These are phyloP conservation scores for Tylopilus subfusipes DNA, from an alignment of 768 basidiomycete genomes.

Conservation along the genomic window DNA sequence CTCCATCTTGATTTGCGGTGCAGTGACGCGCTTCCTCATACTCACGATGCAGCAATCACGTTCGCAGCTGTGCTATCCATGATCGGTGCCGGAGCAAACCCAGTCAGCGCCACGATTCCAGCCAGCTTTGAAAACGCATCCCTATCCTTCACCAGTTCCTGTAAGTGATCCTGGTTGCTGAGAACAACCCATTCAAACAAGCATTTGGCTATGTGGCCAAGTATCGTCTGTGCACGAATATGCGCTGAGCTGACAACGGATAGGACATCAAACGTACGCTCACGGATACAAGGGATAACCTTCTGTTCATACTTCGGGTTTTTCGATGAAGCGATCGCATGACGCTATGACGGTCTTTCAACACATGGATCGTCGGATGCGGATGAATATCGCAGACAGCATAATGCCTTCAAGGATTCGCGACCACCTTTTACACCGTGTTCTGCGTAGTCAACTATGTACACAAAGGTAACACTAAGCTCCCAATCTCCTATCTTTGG, in stretches of 20 bases:
- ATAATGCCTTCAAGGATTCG: conserved; percentile 51
- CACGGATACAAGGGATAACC: not conserved
- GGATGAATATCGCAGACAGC: conserved; percentile 31
- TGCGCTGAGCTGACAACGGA: no score
- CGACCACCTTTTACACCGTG: conserved; percentile 48
- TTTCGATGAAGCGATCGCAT: conserved; percentile 49
- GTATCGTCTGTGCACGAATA: not conserved
- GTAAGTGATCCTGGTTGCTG: not conserved
- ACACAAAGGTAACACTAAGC: conserved; percentile 42
- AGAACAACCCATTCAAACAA: not conserved
- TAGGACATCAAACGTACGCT: no score
- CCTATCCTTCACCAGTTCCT: not conserved
- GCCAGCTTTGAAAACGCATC: conserved; percentile 39
- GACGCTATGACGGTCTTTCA: conserved; percentile 52
- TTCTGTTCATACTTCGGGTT: conserved; percentile 34
- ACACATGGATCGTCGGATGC: conserved; percentile 16
- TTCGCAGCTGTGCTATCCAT: conserved; percentile 31
- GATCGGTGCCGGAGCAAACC: conserved; percentile 48
- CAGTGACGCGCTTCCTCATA: no score
- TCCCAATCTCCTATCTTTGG: conserved; percentile 6
- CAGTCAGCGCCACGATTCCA: conserved; percentile 36
- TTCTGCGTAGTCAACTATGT: conserved; percentile 45
- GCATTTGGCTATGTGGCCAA: conserved; percentile 7
- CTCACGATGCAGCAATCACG: no score
- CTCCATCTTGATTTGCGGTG: no score